Base-by-base conservation (phyloP, 164 flowering plant genomes). In the Santalum album region DNA sequence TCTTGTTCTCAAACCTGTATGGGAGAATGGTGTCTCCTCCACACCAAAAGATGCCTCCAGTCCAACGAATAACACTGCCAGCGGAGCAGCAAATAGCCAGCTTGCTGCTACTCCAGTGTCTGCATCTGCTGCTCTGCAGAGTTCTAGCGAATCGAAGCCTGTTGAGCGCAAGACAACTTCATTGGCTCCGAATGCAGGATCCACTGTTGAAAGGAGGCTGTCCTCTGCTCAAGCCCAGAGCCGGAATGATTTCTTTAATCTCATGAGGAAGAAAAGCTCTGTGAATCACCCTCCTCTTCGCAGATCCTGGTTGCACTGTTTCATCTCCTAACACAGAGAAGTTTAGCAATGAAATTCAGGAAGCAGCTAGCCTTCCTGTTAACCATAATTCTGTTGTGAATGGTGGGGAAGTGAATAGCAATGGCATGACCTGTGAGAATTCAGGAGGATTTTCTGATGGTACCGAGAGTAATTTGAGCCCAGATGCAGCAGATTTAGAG, bases 201-300 rank as follows among this genome's bases (percentile, higher is more conserved):
- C 76, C 5, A 23, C 63, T 49, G 45, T 66, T 53, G 97, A 87
- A 40, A 90, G 75, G 71, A 78, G 65, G 59, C 66, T 81, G 14
- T 66, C 77, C 42, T 60, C 62, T 15, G 67, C 83, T 59, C 84
- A 77, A 66, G 75, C 83, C 29, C 82, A 74, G 72, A 84, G 90
- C 69, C 76, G 98, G 45, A 78, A 58, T 71, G 96, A 81, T 47
- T 91, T 91, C 58, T 91, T 88, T 58, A 86, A 84, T 63, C 75
- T 72, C 21, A 62, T 91, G 66, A 86, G 90, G 74, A 81, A 74
- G 73, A 84, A 91, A 59, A 74, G 75, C 43, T 69, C 75, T 11
- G 27, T 45, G 18, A 72, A 58, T 56, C 25, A 58, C 25, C 57
- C n/a, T n/a, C n/a, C 71, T 34, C 55, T 50, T 34, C 24, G 42